These are phyloP conservation scores for Silene conica DNA, from an alignment of 148 eudicot genomes.

Conservation along the genomic window DNA sequence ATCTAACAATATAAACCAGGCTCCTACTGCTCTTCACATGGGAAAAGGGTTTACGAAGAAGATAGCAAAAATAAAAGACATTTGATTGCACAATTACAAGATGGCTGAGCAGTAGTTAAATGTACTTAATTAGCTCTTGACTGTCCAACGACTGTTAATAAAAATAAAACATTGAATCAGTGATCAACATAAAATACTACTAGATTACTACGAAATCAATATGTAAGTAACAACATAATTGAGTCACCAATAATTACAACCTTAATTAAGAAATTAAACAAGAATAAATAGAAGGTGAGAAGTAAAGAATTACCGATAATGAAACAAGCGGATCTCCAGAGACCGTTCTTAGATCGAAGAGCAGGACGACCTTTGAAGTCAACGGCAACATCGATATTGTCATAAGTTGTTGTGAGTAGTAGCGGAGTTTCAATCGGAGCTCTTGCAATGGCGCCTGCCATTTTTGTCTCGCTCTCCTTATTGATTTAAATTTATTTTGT, in stretches of 20 bases:
- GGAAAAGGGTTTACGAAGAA: conserved; percentile 18
- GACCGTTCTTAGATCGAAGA: conserved; percentile 45
- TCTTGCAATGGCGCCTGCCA: conserved; percentile 19
- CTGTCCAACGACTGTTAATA: too few species aligned
- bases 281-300: neutral
- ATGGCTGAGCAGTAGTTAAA: conserved; percentile 5
- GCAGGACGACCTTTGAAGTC: conserved; percentile 50
- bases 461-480: conserved; percentile 21
- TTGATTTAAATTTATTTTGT: neutral
- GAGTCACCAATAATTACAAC: too few species aligned
- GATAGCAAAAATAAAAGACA: conserved; percentile 19
- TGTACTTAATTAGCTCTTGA: conserved; percentile 47
- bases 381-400: conserved; percentile 39
- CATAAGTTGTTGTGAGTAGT: conserved; percentile 1
- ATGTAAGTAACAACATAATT: too few species aligned
- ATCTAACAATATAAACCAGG: too few species aligned
- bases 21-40: conserved; percentile 28
- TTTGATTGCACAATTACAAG: conserved; percentile 16
- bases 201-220: neutral
- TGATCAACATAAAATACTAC: too few species aligned
- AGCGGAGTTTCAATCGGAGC: conserved; percentile 26
- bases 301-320: conserved; percentile 45
- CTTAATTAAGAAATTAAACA: neutral
- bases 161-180: too few species aligned
- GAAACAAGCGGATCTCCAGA: conserved; percentile 65